These are phyloP conservation scores for Furcasterigmium furcatum DNA, from an alignment of 2,329 filamentous ascomycete species.

Conservation along the genomic window DNA sequence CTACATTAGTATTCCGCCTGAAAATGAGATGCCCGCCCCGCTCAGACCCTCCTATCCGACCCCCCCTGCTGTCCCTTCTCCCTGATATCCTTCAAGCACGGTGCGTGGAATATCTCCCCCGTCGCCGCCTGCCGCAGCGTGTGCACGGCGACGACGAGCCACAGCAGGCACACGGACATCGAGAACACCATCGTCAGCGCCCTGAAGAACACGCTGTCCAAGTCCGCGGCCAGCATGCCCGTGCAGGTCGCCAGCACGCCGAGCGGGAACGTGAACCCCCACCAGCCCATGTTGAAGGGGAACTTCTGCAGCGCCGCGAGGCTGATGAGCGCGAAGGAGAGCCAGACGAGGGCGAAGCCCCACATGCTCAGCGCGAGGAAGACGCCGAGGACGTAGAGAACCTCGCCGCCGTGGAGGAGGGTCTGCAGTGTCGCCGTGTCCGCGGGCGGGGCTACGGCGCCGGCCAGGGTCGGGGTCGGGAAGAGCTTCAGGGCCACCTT, in stretches of 20 bases:
- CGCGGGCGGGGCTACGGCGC: slow-evolving; percentile 17
- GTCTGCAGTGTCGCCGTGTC: slow-evolving; percentile 11
- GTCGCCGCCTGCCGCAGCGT: slow-evolving; percentile 32
- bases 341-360: slow-evolving; percentile 40
- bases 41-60: slow-evolving; percentile 22
- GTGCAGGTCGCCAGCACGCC: slow-evolving; percentile 42
- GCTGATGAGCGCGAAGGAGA: slow-evolving; percentile 38
- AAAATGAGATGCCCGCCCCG: too few species aligned
- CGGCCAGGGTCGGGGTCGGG: slow-evolving; percentile 34
- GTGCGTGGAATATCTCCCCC: slow-evolving; percentile 41
- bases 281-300: slow-evolving; percentile 45
- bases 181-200: slow-evolving; percentile 37
- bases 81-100: slow-evolving; percentile 34
- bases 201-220: slow-evolving; percentile 40
- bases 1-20: too few species aligned
- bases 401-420: slow-evolving; percentile 39
- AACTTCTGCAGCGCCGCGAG: slow-evolving; percentile 30
- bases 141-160: slow-evolving; percentile 34
- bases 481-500: slow-evolving; percentile 40
- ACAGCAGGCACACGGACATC: slow-evolving; percentile 34
- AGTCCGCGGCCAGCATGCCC: slow-evolving; percentile 31
- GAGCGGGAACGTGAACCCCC: slow-evolving; percentile 44
- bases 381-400: slow-evolving; percentile 57
- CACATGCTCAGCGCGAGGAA: slow-evolving; percentile 39
- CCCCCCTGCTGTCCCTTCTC: slow-evolving; percentile 24